Evolutionary conservation across 2,329 filamentous ascomycete species (phyloP).

Genomic region (Alternaria arborescens): DNA sequence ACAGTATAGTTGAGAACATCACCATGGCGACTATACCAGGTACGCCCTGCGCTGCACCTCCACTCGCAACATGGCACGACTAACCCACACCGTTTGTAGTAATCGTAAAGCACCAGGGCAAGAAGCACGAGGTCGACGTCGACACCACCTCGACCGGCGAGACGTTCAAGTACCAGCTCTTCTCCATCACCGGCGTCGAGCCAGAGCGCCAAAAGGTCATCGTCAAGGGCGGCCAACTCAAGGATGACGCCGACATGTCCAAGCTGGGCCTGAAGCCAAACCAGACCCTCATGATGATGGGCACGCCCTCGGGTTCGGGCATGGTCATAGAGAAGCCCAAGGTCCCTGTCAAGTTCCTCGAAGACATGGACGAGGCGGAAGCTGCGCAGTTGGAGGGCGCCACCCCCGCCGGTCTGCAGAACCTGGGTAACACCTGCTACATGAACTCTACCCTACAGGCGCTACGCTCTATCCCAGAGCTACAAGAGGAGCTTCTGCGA

Average conservation of each 20-base stretch:
- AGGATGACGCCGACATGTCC: conserved; percentile 89
- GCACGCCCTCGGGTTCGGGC: conserved; percentile 75
- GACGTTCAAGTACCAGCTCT: conserved; percentile 94
- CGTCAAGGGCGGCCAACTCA: conserved; percentile 92
- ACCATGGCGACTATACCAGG: conserved; percentile 52
- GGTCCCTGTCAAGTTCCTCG: conserved; percentile 84
- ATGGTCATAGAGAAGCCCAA: conserved; percentile 74
- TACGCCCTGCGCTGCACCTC: conserved; percentile 18
- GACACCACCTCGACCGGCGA: conserved; percentile 86
- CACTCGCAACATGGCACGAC: conserved; percentile 13
- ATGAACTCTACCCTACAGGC: conserved; percentile 97
- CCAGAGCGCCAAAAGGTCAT: conserved; percentile 96
- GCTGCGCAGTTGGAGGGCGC: conserved; percentile 83
- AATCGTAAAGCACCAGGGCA: conserved; percentile 92
- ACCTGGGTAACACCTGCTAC: conserved; percentile 98
- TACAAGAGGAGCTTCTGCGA: conserved; percentile 77
- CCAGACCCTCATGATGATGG: conserved; percentile 95
- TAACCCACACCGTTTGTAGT: conserved; percentile 63
- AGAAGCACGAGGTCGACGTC: conserved; percentile 92
- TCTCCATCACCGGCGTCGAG: conserved; percentile 93
- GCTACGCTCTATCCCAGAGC: conserved; percentile 85
- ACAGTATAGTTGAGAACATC: conserved; percentile 13
- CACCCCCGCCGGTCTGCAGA: conserved; percentile 85
- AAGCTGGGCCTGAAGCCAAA: conserved; percentile 85
- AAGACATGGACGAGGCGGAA: conserved; percentile 98